A percentile compares a stretch with the other conserved stretches of the same genome.
Conservation (phyloP, 1,139 yeast species). For the Scheffersomyces stambukii region DNA sequence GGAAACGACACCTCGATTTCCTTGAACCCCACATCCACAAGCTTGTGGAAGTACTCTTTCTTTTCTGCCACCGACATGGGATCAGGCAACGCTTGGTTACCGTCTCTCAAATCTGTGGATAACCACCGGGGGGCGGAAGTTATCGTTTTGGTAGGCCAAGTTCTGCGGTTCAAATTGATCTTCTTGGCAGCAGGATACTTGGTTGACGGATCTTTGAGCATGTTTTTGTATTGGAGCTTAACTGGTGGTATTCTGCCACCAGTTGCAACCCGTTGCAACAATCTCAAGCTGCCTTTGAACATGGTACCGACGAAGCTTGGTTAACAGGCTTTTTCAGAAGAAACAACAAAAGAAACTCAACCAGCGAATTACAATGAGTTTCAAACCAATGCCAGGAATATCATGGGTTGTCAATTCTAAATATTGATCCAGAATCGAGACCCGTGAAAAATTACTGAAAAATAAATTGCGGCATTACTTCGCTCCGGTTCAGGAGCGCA, state of each 20-base stretch:
- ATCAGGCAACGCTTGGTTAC: conserved; percentile 48
- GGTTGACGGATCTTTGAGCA: conserved; percentile 40
- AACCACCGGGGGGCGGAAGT: conserved; percentile 47
- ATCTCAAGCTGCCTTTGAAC: too few relatives aligned
- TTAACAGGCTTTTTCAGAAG: too few relatives aligned
- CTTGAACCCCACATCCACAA: conserved; percentile 43
- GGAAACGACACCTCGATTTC: conserved; percentile 50
- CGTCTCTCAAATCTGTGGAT: conserved; percentile 48
- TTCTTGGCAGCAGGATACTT: conserved; percentile 38
- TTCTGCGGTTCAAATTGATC: conserved; percentile 35
- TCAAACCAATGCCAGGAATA: too few relatives aligned
- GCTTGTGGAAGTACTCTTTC: conserved; percentile 42
- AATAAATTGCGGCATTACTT: conserved; percentile 1
- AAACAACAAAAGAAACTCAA: too few relatives aligned
- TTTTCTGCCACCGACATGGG: conserved; percentile 47
- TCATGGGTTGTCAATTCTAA: background rate
- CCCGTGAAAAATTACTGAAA: conserved; percentile 2
- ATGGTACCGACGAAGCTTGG: too few relatives aligned
- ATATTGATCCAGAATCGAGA: too few relatives aligned
- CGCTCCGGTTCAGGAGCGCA: conserved; percentile 1
- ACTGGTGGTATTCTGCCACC: conserved; percentile 15
- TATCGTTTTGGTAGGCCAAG: conserved; percentile 40
- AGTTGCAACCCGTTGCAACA: too few relatives aligned
- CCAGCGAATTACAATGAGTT: too few relatives aligned
- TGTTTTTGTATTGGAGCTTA: conserved; percentile 18